Base-by-base conservation (phyloP, 2,329 filamentous ascomycete genomes). In the Sphaerostilbella broomeana region DNA sequence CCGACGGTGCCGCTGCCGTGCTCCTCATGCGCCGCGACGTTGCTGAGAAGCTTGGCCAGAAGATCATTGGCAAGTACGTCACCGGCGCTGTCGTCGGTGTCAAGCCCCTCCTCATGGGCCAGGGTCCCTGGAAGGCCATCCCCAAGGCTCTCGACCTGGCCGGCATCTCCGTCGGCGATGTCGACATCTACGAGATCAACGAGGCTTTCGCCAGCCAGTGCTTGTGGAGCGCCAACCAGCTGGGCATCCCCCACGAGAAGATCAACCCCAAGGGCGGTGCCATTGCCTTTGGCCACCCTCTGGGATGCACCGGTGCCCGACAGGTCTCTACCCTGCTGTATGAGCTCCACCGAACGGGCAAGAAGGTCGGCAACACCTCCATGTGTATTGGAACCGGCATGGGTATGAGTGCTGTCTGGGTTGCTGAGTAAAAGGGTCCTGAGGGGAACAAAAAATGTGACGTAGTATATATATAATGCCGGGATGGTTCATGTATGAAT, bases 181-280 rank as follows among this genome's bases (percentile, higher is more conserved):
- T 98, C 20, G 92, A 97, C 61, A 90, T 97, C 58, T 97, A 78
- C 58, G 92, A 98, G 77, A 95, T 98, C 75, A 98, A 98, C 72
- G 92, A 98, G 76, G 92, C 92, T 1, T 98, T 98, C 63, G 92
- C 92, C 21, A 86, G 79, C 48, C 90, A 97, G 74, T 95, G 87
- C 64, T 65, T 97, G 50, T 97, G 85, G 84, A 95, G 88, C 64
- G 79, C 86, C 47, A 86, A 92, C 56, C 81, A 95, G 71, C 77
- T 98, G 16, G 83, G 82, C 30, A 67, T 98, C 19, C 84, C 87
- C 38, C 59, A 73, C 45, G 81, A 86, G 50, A 97, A 95, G 77
- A 80, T 98, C 59, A 97, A 97, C 70, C 90, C 90, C 54, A 95
- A 95, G 75, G 92, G 90, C 50, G 90, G 90, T 47, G 89, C 89